Percentiles rank a stretch among this genome's conserved stretches.
Conservation (phyloP, 2,329 filamentous ascomycete species). For the Helminthosporium solani region DNA sequence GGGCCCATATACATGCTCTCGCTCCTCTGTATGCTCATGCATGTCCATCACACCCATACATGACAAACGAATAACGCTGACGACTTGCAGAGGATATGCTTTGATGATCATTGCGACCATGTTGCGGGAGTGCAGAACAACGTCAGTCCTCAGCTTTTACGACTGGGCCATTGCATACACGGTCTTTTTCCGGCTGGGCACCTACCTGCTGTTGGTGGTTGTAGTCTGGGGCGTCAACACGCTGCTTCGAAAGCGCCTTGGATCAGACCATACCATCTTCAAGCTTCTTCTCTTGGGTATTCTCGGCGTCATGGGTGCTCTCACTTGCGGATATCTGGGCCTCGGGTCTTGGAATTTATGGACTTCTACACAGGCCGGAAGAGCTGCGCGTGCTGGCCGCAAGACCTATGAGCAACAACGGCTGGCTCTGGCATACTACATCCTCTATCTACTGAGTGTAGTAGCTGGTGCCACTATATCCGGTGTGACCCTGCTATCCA, state of each 20-base stretch:
- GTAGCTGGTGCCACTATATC: slow-evolving; percentile 15
- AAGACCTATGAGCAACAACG: background rate
- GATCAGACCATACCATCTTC: slow-evolving; percentile 3
- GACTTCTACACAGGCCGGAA: slow-evolving; percentile 1
- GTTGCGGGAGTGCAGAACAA: slow-evolving; percentile 16
- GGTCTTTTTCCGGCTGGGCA: slow-evolving; percentile 22
- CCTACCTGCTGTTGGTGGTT: slow-evolving; percentile 26
- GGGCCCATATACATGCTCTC: slow-evolving; percentile 19
- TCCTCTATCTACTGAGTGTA: slow-evolving; percentile 23
- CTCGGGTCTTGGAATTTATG: slow-evolving; percentile 18
- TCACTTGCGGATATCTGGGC: slow-evolving; percentile 15
- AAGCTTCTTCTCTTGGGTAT: slow-evolving; percentile 15
- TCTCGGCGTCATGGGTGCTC: slow-evolving; percentile 20
- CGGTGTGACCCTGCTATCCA: slow-evolving; percentile 12
- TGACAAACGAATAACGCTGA: slow-evolving; percentile 1
- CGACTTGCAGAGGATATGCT: slow-evolving; percentile 12
- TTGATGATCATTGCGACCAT: slow-evolving; percentile 14
- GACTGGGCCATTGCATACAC: slow-evolving; percentile 14
- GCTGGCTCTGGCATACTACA: slow-evolving; percentile 14
- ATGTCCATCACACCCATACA: slow-evolving; percentile 5
- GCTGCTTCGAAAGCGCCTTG: slow-evolving; percentile 22
- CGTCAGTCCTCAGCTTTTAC: background rate
- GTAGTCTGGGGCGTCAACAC: slow-evolving; percentile 27
- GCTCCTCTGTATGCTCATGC: slow-evolving; percentile 19
- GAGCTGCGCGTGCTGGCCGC: background rate